Evolutionary conservation across 106 monocot species (phyloP), one percentile per base, ranked within the genome.

Genomic region (Allium sativum): DNA sequence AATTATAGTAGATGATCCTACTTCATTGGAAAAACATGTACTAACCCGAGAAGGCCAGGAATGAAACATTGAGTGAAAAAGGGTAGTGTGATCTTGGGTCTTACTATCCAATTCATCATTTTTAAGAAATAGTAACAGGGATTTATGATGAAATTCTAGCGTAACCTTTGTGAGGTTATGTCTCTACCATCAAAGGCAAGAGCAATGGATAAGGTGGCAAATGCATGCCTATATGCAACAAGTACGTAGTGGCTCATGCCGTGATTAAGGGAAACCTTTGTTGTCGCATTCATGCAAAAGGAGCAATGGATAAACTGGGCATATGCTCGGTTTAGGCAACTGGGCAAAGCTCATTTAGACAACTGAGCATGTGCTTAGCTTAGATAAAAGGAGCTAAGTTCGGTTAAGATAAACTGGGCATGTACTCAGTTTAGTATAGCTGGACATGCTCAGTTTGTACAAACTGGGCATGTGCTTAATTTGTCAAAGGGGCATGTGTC

Each of bases 241-340:
- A 86, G 81, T 1, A 75, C 81, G 44, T 86, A 86, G 54, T 81
- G 81, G 72, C 85, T 86, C 85, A 86, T 78, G 19, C 85, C 85
- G 7, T 48, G 69, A 62, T 81, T 86, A 55, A 86, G 81, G 6
- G 85, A 81, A 10, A 86, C 68, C 65, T 86, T 86, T 21, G 78
- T 76, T 45, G 81, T 78, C 7, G 81, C 72, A 57, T 78, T 81
- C 85, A 86, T 86, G 40, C 85, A n/a, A n/a, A n/a, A n/a, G n/a
- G n/a, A n/a, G n/a, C n/a, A n/a, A n/a, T n/a, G n/a, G n/a, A n/a
- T n/a, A n/a, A n/a, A n/a, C n/a, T n/a, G n/a, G n/a, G n/a, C n/a
- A n/a, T n/a, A n/a, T n/a, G n/a, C n/a, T n/a, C n/a, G n/a, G n/a
- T n/a, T n/a, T n/a, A n/a, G n/a, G n/a, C n/a, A n/a, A n/a, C n/a